Conservation (phyloP, 2,329 filamentous ascomycete genomes). For the Cercospora beticola region DNA sequence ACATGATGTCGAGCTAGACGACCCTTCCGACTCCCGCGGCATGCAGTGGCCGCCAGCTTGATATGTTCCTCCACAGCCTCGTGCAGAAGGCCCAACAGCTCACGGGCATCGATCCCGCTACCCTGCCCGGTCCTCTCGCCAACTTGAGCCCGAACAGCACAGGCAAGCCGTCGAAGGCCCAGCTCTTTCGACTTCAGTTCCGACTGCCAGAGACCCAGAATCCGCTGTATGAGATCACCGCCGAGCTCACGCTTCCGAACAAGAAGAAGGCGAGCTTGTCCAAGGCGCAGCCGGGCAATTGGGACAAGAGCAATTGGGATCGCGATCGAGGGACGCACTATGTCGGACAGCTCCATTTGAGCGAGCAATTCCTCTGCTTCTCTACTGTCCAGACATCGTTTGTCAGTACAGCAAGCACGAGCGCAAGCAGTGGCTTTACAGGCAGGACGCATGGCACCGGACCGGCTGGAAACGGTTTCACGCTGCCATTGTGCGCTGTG, state of each 20-base stretch:
- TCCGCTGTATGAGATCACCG: constrained; percentile 92
- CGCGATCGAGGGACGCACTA: constrained; percentile 68
- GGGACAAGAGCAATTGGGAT: constrained; percentile 65
- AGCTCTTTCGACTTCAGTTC: constrained; percentile 94
- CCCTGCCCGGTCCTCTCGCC: constrained; percentile 56
- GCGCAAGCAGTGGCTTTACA: constrained; percentile 79
- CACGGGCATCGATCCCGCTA: constrained; percentile 72
- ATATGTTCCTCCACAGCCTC: constrained; percentile 71
- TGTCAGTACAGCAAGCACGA: constrained; percentile 72
- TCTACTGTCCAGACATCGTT: constrained; percentile 92
- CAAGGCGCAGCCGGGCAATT: constrained; percentile 39
- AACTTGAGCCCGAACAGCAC: constrained; percentile 58
- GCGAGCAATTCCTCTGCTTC: constrained; percentile 94
- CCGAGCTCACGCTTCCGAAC: constrained; percentile 83
- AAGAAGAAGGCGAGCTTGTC: constrained; percentile 48
- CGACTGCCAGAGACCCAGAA: constrained; percentile 89
- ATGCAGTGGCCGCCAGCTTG: constrained; percentile 7
- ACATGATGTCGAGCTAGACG: constrained; percentile 4
- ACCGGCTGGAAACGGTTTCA: constrained; percentile 93
- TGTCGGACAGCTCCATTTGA: constrained; percentile 87
- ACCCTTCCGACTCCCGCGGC: constrained; percentile 3
- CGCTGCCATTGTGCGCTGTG: constrained; percentile 86
- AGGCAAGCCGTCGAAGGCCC: constrained; percentile 86
- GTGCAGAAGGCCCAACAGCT: constrained; percentile 85
- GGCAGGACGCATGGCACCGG: constrained; percentile 91